Evolutionary conservation across 2,329 filamentous ascomycete genomes (phyloP).

Genomic region (Beauveria caledonica): DNA sequence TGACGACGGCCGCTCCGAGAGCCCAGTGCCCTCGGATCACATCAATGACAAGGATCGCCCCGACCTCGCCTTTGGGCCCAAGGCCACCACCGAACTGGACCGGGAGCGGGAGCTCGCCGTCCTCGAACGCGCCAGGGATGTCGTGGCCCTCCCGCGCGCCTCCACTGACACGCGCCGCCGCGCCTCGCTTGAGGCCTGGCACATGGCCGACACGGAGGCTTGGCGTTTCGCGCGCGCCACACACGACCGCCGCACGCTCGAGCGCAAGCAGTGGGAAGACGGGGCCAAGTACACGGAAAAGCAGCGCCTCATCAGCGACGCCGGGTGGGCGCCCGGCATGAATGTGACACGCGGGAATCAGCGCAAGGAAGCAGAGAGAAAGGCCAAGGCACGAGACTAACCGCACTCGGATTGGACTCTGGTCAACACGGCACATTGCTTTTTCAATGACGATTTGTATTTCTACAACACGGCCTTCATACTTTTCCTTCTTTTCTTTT

Average conservation of each 20-base stretch:
- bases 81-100: conserved; percentile 41
- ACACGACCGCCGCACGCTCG: conserved; percentile 51
- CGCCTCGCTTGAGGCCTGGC: conserved; percentile 55
- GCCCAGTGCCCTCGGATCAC: conserved; percentile 20
- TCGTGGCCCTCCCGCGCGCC: conserved; percentile 40
- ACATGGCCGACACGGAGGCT: conserved; percentile 64
- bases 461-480: not conserved
- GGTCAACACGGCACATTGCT: not conserved
- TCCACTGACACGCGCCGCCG: conserved; percentile 38
- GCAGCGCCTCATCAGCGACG: conserved; percentile 10
- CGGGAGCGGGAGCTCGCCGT: conserved; percentile 46
- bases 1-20: conserved; percentile 26
- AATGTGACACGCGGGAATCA: conserved; percentile 27
- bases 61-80: conserved; percentile 39
- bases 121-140: conserved; percentile 38
- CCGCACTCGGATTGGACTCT: not conserved
- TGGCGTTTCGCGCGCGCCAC: conserved; percentile 69
- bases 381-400: conserved; percentile 10
- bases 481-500: too few relatives aligned
- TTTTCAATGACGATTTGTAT: not conserved
- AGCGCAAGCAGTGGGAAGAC: conserved; percentile 62
- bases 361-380: conserved; percentile 29
- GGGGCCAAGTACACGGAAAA: conserved; percentile 48
- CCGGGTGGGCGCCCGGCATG: not conserved
- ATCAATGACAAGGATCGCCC: conserved; percentile 11